phyloP scores from a whole-genome alignment of 257 asterid genomes.

The Solanum etuberosum region DNA sequence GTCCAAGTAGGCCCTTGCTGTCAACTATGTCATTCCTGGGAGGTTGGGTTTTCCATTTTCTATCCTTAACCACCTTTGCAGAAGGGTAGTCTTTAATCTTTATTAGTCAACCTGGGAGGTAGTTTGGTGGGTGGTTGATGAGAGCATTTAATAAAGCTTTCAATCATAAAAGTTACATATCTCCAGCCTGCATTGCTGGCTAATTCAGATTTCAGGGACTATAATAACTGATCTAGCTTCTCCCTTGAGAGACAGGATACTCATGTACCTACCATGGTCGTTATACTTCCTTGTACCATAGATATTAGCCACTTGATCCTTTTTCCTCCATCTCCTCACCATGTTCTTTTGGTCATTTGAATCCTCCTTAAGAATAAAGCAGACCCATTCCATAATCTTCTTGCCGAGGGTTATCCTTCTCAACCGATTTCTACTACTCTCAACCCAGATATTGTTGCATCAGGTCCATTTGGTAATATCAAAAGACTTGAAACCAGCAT shows the following conservation, averaged over 20 bases:
- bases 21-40: no score
- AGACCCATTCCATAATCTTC: neutral
- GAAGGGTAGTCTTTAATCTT: no score
- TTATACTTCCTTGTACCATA: neutral
- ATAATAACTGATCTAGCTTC: neutral
- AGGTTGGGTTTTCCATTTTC: no score
- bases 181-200: neutral
- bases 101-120: no score
- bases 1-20: no score
- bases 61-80: no score
- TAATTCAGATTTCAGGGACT: neutral
- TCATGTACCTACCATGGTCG: neutral
- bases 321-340: neutral
- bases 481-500: neutral
- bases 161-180: no score
- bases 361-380: neutral
- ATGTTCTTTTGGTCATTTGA: neutral
- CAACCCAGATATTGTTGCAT: neutral
- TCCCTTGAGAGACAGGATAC: neutral
- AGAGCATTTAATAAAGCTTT: no score
- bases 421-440: neutral
- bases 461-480: neutral
- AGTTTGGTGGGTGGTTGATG: no score
- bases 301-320: neutral
- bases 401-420: neutral